Conservation (phyloP, 2,329 filamentous ascomycete species). For the Westerdykella sp. region DNA sequence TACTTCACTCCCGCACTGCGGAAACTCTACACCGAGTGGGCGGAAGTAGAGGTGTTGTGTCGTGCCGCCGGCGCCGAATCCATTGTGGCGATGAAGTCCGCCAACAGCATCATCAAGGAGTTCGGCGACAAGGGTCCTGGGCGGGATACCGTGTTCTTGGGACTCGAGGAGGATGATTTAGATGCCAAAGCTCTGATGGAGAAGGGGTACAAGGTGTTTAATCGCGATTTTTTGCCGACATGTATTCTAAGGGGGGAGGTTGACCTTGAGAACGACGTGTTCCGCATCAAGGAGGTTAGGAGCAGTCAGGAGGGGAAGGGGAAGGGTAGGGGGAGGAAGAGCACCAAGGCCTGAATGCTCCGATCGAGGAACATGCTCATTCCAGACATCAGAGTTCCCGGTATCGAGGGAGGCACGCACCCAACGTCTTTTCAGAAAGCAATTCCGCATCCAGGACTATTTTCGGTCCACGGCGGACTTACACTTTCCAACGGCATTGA, state of each 20-base stretch:
- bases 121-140: background rate
- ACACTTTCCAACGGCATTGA: too few relatives aligned
- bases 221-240: slow-evolving; percentile 40
- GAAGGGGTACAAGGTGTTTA: slow-evolving; percentile 33
- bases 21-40: slow-evolving; percentile 27
- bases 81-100: slow-evolving; percentile 13
- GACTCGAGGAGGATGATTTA: slow-evolving; percentile 29
- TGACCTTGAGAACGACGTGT: slow-evolving; percentile 37
- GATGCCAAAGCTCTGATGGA: slow-evolving; percentile 31
- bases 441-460: too few relatives aligned
- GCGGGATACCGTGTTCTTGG: slow-evolving; percentile 19
- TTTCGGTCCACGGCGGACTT: too few relatives aligned
- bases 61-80: slow-evolving; percentile 34
- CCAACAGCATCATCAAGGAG: slow-evolving; percentile 23
- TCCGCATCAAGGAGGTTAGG: slow-evolving; percentile 18
- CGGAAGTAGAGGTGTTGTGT: slow-evolving; percentile 36
- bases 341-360: too few relatives aligned
- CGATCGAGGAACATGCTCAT: too few relatives aligned
- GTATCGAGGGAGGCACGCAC: too few relatives aligned
- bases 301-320: slow-evolving; percentile 8
- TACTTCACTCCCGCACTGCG: slow-evolving; percentile 44
- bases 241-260: slow-evolving; percentile 41
- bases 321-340: too few relatives aligned
- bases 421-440: too few relatives aligned
- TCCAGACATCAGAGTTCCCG: too few relatives aligned